phyloP scores from a whole-genome alignment of 2,329 filamentous ascomycete species.

The Penicillium sp. region DNA sequence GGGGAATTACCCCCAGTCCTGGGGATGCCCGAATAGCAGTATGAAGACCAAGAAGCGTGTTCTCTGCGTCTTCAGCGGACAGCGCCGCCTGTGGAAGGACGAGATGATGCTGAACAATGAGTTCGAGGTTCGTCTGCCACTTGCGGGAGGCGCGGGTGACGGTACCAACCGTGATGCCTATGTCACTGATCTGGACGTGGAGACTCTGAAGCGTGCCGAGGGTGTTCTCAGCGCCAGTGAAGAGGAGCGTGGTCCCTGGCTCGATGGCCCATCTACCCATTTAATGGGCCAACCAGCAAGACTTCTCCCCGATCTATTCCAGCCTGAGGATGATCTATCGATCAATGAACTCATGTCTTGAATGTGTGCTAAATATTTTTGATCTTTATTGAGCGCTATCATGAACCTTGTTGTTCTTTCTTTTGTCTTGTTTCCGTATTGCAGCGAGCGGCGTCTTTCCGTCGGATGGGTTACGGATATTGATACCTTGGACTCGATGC shows the following conservation, averaged over 20 bases:
- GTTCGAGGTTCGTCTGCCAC: slow-evolving; percentile 84
- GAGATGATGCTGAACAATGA: slow-evolving; percentile 98
- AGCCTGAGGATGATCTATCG: slow-evolving; percentile 33
- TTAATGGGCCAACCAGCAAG: slow-evolving; percentile 38
- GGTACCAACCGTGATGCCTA: slow-evolving; percentile 82
- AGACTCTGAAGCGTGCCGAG: slow-evolving; percentile 84
- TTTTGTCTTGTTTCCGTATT: slow-evolving; percentile 22
- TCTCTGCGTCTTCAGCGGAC: slow-evolving; percentile 87
- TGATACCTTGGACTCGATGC: slow-evolving; percentile 19
- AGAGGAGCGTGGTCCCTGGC: slow-evolving; percentile 85
- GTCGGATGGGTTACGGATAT: slow-evolving; percentile 19
- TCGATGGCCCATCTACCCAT: slow-evolving; percentile 39
- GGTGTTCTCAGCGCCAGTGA: slow-evolving; percentile 77
- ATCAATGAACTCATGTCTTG: slow-evolving; percentile 38
- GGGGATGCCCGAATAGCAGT: slow-evolving; percentile 88
- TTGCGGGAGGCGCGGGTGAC: slow-evolving; percentile 73
- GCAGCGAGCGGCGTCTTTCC: slow-evolving; percentile 20
- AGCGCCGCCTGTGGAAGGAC: slow-evolving; percentile 87
- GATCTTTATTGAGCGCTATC: background rate
- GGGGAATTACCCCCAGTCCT: slow-evolving; percentile 89
- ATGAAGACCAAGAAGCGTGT: slow-evolving; percentile 99
- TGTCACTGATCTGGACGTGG: slow-evolving; percentile 89
- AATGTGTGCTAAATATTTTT: slow-evolving; percentile 5
- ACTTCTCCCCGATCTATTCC: slow-evolving; percentile 31
- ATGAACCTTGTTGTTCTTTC: background rate